A percentile compares a stretch with the other conserved stretches of the same genome.
Evolutionary conservation across 2,329 filamentous ascomycete species (phyloP).

Genomic region (Mollisia scopiformis): DNA sequence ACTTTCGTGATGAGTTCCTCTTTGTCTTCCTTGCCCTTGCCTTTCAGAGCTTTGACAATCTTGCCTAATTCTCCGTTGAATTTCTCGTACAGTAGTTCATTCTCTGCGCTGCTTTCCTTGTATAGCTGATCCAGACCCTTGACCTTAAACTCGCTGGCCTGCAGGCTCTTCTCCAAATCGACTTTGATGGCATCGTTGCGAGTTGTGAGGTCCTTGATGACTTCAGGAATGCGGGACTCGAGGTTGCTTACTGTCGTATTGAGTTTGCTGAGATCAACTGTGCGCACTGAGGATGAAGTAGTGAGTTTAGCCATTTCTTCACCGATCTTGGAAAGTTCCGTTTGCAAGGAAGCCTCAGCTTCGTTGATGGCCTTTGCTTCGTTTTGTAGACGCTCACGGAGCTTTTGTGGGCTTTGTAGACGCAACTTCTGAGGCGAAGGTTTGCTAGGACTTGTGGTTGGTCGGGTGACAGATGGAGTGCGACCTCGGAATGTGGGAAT

Average conservation of each 20-base stretch:
- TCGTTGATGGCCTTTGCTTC: constrained; percentile 77
- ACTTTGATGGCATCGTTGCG: constrained; percentile 66
- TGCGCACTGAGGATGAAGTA: constrained; percentile 39
- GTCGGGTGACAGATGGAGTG: constrained; percentile 23
- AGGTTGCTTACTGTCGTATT: constrained; percentile 66
- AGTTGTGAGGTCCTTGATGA: constrained; percentile 61
- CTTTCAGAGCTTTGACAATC: constrained; percentile 75
- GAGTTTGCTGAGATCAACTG: constrained; percentile 39
- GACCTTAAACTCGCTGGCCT: constrained; percentile 76
- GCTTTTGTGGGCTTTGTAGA: constrained; percentile 71
- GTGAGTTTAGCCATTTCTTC: constrained; percentile 73
- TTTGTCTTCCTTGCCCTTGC: constrained; percentile 74
- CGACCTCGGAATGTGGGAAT: constrained; percentile 34
- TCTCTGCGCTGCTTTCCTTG: constrained; percentile 85
- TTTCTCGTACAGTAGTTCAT: constrained; percentile 87
- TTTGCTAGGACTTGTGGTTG: constrained; percentile 26
- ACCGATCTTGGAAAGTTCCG: constrained; percentile 78
- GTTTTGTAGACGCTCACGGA: constrained; percentile 82
- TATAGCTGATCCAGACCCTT: constrained; percentile 87
- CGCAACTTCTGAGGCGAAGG: constrained; percentile 53
- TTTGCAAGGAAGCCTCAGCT: constrained; percentile 69
- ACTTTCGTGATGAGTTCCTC: constrained; percentile 75
- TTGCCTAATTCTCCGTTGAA: constrained; percentile 91
- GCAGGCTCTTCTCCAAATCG: constrained; percentile 73
- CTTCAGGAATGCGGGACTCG: constrained; percentile 65